Conservation (phyloP, 768 basidiomycete genomes). For the Mycena olivaceomarginata region DNA sequence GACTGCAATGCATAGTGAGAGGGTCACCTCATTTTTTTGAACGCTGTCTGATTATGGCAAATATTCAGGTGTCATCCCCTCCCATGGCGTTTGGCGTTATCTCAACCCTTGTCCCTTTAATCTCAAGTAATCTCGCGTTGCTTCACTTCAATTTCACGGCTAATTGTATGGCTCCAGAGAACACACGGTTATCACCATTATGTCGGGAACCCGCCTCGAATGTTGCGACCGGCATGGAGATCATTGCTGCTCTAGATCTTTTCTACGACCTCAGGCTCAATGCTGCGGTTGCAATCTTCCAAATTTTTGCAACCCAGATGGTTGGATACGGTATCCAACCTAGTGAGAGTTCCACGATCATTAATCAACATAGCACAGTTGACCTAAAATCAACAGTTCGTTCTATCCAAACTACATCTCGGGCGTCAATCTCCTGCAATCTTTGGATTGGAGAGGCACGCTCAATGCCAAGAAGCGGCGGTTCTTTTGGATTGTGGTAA, state of each 20-base stretch:
- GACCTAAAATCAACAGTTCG: slow-evolving; percentile 51
- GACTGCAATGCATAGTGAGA: slow-evolving; percentile 65
- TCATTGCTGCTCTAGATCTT: slow-evolving; percentile 73
- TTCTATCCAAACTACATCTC: slow-evolving; percentile 73
- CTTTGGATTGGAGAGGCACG: slow-evolving; percentile 69
- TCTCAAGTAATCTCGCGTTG: slow-evolving; percentile 60
- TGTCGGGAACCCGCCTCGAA: slow-evolving; percentile 72
- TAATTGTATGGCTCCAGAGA: slow-evolving; percentile 53
- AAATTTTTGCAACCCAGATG: slow-evolving; percentile 72
- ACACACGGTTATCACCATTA: slow-evolving; percentile 73
- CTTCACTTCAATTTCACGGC: not conserved
- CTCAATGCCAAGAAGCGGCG: slow-evolving; percentile 70
- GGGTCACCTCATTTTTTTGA: not conserved
- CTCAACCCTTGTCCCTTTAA: slow-evolving; percentile 77
- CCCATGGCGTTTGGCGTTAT: slow-evolving; percentile 64
- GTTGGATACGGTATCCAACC: slow-evolving; percentile 69
- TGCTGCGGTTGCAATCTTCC: slow-evolving; percentile 69
- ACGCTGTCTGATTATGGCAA: not conserved
- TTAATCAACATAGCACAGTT: not conserved
- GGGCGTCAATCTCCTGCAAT: slow-evolving; percentile 71
- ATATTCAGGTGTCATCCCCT: slow-evolving; percentile 60
- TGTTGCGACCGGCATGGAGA: slow-evolving; percentile 71
- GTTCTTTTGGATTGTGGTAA: slow-evolving; percentile 74
- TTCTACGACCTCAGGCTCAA: slow-evolving; percentile 72
- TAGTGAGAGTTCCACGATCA: slow-evolving; percentile 57